A percentile compares a stretch with the other conserved stretches of the same genome.
These are phyloP conservation scores for Cryoendolithus antarcticus DNA, from an alignment of 2,329 filamentous ascomycete species.

Conservation along the genomic window DNA sequence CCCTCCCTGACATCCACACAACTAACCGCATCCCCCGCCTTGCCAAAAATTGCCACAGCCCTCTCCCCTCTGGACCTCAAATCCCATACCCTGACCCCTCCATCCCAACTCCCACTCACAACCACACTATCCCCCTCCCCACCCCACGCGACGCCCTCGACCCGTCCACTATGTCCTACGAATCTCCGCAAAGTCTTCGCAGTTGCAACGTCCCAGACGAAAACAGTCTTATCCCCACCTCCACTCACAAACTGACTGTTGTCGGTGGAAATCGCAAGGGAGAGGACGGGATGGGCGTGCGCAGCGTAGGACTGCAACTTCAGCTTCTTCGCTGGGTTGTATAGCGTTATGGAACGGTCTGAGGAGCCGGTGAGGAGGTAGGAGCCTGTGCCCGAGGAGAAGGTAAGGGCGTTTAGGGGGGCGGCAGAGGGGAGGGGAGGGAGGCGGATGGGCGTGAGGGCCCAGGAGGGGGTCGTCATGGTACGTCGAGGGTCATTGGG, in stretches of 20 bases:
- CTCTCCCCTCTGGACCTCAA: slow-evolving; percentile 40
- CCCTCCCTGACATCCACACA: slow-evolving; percentile 30
- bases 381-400: slow-evolving; percentile 36
- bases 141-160: slow-evolving; percentile 70
- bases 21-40: slow-evolving; percentile 58
- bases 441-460: slow-evolving; percentile 13
- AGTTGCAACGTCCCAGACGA: slow-evolving; percentile 85
- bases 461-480: slow-evolving; percentile 8
- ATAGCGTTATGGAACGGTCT: slow-evolving; percentile 75
- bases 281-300: slow-evolving; percentile 86
- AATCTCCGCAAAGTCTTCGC: slow-evolving; percentile 68
- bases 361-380: slow-evolving; percentile 70
- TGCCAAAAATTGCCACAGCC: slow-evolving; percentile 59
- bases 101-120: slow-evolving; percentile 62
- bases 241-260: slow-evolving; percentile 79
- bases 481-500: no score
- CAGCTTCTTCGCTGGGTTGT: slow-evolving; percentile 49
- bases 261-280: slow-evolving; percentile 57
- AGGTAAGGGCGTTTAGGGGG: slow-evolving; percentile 37
- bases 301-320: slow-evolving; percentile 81
- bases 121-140: slow-evolving; percentile 64
- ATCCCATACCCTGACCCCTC: slow-evolving; percentile 68
- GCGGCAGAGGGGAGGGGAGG: slow-evolving; percentile 6
- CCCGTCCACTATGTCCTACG: slow-evolving; percentile 48
- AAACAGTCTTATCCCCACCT: slow-evolving; percentile 82